Evolutionary conservation across 129 eudicot species (phyloP).

Genomic region (Centrapalus pauciflorus): DNA sequence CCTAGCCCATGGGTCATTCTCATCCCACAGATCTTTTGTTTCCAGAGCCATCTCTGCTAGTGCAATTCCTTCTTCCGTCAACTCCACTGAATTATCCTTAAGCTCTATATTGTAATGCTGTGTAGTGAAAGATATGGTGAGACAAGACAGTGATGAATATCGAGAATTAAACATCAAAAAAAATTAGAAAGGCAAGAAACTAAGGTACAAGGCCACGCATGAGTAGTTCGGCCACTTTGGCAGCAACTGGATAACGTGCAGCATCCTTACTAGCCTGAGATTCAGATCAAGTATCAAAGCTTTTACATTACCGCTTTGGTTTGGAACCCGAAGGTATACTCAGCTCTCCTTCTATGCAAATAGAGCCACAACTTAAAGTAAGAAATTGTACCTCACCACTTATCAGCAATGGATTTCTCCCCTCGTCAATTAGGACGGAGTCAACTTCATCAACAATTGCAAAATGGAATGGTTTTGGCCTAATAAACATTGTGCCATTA

Average conservation of each 20-base stretch:
- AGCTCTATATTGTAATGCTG: conserved; percentile 92
- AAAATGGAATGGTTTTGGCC: conserved; percentile 99
- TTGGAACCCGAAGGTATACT: neutral
- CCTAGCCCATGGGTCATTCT: conserved; percentile 99
- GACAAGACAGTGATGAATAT: neutral
- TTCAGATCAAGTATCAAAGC: conserved; percentile 8
- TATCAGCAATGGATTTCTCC: conserved; percentile 90
- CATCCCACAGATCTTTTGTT: conserved; percentile 96
- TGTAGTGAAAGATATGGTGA: conserved; percentile 1
- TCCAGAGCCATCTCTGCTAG: conserved; percentile 95
- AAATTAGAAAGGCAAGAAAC: conserved; percentile 10
- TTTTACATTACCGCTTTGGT: neutral
- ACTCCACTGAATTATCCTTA: conserved; percentile 91
- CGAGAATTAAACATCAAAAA: neutral
- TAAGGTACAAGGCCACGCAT: conserved; percentile 53
- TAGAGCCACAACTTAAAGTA: neutral
- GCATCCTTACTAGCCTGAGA: conserved; percentile 84
- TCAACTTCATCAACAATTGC: conserved; percentile 99
- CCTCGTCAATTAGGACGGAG: conserved; percentile 95
- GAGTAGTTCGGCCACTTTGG: conserved; percentile 97
- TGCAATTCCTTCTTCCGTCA: conserved; percentile 84
- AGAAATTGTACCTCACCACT: conserved; percentile 73
- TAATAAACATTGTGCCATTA: conserved; percentile 22
- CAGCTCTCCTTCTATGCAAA: neutral
- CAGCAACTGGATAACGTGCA: conserved; percentile 97